Base-by-base conservation (phyloP, 1,284 basidiomycete genomes). In the Athelia sp. region DNA sequence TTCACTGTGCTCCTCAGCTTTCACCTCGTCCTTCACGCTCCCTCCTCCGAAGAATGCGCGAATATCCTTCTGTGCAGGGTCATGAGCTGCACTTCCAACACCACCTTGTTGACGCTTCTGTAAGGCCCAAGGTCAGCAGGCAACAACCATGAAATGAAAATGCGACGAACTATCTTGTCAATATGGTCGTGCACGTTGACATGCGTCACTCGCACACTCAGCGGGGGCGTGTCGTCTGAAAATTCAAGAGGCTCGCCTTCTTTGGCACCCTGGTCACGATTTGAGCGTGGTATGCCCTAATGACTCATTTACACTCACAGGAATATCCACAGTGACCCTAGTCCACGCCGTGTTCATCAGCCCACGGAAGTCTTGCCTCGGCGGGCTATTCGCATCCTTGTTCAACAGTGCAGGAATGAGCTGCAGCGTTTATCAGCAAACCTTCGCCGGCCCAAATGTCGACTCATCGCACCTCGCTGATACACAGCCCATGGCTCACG, bases 401-500 rank as follows among this genome's bases (percentile, higher is more conserved):
- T 65, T 69, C 48, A 81, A 56, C 45, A 88, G 60, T 18, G 74
- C 74, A 19, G 71, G 67, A 11, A 87, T 61, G 18, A 85, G 64
- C 43, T 40, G 36, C n/a, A 17, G 36, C n/a, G 6, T n/a, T 6
- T n/a, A 4, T 21, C 15, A n/a, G 36, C 36, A n/a, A 6, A n/a
- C 19, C 8, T 40, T n/a, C 15, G 6, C 4, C 6, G 6, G 6
- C 15, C 15, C 4, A n/a, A 40, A 40, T 17, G 15, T 9, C 36
- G 19, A 40, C 6, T 17, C 15, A 4, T 8, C 36, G 36, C 19
- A 17, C 36, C 63, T 90, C 87, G 47, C 76, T 75, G 36, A 93
- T 85, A 62, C 83, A 86, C 36, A 91, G 65, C 0, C 91, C 90
- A 62, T 93, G 90, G 63, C 90, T 90, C 26, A 92, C 84, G 43